These are phyloP conservation scores for Capsicum baccatum DNA, from an alignment of 257 asterid genomes.

Conservation along the genomic window DNA sequence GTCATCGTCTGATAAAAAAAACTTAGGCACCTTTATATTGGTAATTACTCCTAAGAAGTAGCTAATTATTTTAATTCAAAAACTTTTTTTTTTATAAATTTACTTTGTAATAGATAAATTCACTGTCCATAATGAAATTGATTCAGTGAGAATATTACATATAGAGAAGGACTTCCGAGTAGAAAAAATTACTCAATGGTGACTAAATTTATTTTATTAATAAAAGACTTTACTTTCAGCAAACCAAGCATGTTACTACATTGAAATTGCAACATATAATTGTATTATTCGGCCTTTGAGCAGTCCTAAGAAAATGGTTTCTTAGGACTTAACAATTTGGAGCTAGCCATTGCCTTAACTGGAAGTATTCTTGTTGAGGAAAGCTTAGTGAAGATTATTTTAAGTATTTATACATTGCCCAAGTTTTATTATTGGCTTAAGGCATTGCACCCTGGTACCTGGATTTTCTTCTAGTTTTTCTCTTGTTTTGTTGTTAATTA, in stretches of 20 bases:
- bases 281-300: conserved; percentile 17
- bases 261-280: neutral
- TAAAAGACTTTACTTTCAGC: neutral
- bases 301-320: neutral
- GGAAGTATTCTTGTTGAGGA: neutral
- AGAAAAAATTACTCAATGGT: too few relatives aligned
- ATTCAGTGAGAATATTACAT: too few relatives aligned
- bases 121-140: too few relatives aligned
- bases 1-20: too few relatives aligned
- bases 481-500: neutral
- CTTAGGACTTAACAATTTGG: neutral
- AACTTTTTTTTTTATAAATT: too few relatives aligned
- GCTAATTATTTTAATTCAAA: too few relatives aligned
- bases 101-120: too few relatives aligned
- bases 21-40: too few relatives aligned
- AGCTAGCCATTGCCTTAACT: neutral
- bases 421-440: neutral
- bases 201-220: too few relatives aligned
- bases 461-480: neutral
- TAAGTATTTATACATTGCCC: neutral
- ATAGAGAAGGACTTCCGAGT: too few relatives aligned
- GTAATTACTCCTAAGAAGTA: too few relatives aligned
- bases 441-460: neutral
- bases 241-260: neutral
- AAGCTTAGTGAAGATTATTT: conserved; percentile 1